Evolutionary conservation across 2,329 filamentous ascomycete species (phyloP), one percentile per base, ranked within the genome.

Genomic region (Fusarium foetens): DNA sequence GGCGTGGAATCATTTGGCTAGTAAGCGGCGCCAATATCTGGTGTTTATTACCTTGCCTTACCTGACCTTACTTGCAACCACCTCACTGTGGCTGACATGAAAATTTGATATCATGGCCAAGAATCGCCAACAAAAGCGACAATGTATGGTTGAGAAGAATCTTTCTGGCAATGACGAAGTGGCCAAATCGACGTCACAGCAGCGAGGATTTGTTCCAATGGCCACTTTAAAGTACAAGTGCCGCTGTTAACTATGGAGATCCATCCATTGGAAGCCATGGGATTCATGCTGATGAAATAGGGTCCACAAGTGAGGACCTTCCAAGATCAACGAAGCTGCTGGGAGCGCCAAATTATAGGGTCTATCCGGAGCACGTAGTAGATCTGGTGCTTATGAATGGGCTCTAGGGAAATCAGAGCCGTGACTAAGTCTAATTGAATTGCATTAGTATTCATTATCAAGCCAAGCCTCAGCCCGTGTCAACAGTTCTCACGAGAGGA

Each of bases 171-270:
- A 72, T 73, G 66, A 64, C 58, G 58, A 53, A 62, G 65, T 70
- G 60, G 59, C 68, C 64, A 75, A 68, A 65, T 54, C 71, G 64
- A 76, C 74, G 70, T 76, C 74, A 76, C 68, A 74, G 27, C 51
- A 65, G 52, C 45, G 36, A 71, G 33, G 51, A 71, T 72, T 70
- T 58, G 48, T 54, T 52, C 33, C 66, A 38, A 38, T n/a, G 19
- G 19, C 33, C 49, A 38, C 33, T 52, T 38, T n/a, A 21, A 38
- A 38, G 23, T 52, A 16, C 53, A 70, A 72, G 59, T 59, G 64
- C 62, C 58, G 62, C 55, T 36, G 48, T 62, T 68, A 52, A 38
- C 49, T 36, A 68, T 71, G 64, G 66, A 68, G 64, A 63, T 55
- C 43, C 52, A 59, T 51, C 41, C 53, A 38, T 65, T 52, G 49